Conservation (phyloP, 805 yeast species). For the Kluyveromyces starmeri region DNA sequence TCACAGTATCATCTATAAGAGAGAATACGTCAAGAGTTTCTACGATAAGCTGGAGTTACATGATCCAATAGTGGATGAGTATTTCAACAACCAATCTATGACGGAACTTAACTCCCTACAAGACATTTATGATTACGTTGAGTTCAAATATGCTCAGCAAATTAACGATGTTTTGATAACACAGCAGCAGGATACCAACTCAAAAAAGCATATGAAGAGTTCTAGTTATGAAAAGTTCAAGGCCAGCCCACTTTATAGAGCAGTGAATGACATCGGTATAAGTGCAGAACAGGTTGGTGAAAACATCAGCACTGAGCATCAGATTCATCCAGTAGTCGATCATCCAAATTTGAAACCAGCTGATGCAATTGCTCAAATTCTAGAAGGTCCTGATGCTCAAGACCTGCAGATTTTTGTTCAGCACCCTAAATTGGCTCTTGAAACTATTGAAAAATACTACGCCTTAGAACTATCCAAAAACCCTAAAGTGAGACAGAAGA, state of each 20-base stretch:
- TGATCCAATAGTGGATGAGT: constrained; percentile 51
- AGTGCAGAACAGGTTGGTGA: constrained; percentile 76
- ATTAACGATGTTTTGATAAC: constrained; percentile 30
- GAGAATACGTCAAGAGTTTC: constrained; percentile 50
- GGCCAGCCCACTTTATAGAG: constrained; percentile 51
- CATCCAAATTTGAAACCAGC: constrained; percentile 47
- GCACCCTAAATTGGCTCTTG: constrained; percentile 52
- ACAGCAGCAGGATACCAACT: constrained; percentile 17
- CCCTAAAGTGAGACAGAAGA: constrained; percentile 67
- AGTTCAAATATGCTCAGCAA: constrained; percentile 50
- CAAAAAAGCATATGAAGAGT: constrained; percentile 52
- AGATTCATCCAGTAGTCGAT: constrained; percentile 68
- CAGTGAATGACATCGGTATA: constrained; percentile 65
- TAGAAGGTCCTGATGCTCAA: constrained; percentile 24
- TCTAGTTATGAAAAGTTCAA: constrained; percentile 60
- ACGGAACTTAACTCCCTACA: constrained; percentile 57
- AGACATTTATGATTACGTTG: constrained; percentile 76
- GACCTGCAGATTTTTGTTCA: constrained; percentile 35
- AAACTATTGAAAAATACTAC: constrained; percentile 64
- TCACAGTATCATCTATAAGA: constrained; percentile 74
- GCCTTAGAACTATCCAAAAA: constrained; percentile 76
- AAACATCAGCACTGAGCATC: constrained; percentile 58
- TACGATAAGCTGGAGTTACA: constrained; percentile 43
- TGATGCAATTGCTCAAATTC: constrained; percentile 42
- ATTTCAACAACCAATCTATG: constrained; percentile 46